A percentile compares a stretch with the other conserved stretches of the same genome.
phyloP scores from a whole-genome alignment of 768 basidiomycete genomes.

The Xerocomus brunneocitrinus region DNA sequence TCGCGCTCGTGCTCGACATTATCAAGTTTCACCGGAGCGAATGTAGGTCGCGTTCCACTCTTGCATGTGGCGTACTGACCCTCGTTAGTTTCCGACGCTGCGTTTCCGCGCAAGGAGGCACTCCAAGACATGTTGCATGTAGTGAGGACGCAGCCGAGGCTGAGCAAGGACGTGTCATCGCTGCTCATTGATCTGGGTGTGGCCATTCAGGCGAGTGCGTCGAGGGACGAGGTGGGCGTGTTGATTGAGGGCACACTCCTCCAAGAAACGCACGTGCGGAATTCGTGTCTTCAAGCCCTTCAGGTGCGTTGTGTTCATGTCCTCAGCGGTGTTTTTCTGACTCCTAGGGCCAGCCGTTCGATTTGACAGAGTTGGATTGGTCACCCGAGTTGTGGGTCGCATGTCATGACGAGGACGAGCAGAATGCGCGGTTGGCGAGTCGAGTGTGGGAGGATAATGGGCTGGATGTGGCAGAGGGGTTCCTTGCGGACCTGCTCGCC shows the following conservation, averaged over 20 bases:
- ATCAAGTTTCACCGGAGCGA: slow-evolving; percentile 32
- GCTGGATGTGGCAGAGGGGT: slow-evolving; percentile 72
- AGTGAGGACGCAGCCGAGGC: slow-evolving; percentile 70
- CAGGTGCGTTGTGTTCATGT: slow-evolving; percentile 48
- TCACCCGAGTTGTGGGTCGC: slow-evolving; percentile 84
- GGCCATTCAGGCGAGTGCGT: slow-evolving; percentile 64
- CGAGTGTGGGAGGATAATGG: slow-evolving; percentile 96
- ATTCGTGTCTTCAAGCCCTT: slow-evolving; percentile 84
- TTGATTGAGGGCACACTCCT: slow-evolving; percentile 70
- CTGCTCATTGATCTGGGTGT: slow-evolving; percentile 78
- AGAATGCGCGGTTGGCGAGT: slow-evolving; percentile 76
- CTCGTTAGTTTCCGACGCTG: slow-evolving; percentile 54
- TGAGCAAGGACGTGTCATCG: slow-evolving; percentile 80
- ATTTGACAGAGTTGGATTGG: slow-evolving; percentile 93
- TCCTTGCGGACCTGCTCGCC: slow-evolving; percentile 47
- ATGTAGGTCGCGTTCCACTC: slow-evolving; percentile 15
- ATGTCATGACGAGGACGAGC: slow-evolving; percentile 84
- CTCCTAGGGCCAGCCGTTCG: slow-evolving; percentile 62
- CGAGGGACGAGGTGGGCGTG: slow-evolving; percentile 55
- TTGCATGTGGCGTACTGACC: slow-evolving; percentile 7
- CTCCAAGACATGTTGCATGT: slow-evolving; percentile 68
- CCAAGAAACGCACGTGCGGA: slow-evolving; percentile 86
- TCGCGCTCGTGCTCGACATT: slow-evolving; percentile 55
- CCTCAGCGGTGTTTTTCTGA: too few species aligned
- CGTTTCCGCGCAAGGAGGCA: slow-evolving; percentile 70